phyloP scores from a whole-genome alignment of 768 basidiomycete species.

The Russula olivacea region DNA sequence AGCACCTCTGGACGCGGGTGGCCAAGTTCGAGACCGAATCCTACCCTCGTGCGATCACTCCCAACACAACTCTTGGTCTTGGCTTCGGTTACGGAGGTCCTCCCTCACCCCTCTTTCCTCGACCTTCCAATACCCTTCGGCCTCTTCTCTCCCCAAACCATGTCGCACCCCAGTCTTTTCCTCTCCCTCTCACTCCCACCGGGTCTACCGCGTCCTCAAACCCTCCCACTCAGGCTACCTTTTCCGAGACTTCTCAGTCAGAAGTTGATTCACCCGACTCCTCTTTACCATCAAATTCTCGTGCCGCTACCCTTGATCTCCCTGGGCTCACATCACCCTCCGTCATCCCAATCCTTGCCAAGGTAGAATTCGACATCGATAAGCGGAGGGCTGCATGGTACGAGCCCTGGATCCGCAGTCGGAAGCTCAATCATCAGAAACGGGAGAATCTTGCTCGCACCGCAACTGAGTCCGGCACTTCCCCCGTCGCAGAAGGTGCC shows the following conservation, averaged over 20 bases:
- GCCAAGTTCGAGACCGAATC: conserved; percentile 52
- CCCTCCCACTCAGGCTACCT: conserved; percentile 34
- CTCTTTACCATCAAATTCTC: conserved; percentile 33
- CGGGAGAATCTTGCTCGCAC: conserved; percentile 31
- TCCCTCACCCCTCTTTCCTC: conserved; percentile 17
- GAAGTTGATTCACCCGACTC: conserved; percentile 30
- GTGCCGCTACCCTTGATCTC: conserved; percentile 50
- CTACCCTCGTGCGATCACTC: conserved; percentile 32
- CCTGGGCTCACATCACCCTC: conserved; percentile 60
- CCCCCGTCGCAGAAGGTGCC: conserved; percentile 23
- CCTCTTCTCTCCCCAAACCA: conserved; percentile 39
- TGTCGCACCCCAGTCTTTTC: conserved; percentile 32
- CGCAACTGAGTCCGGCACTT: conserved; percentile 2
- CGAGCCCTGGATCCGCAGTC: conserved; percentile 71
- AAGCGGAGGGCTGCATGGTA: conserved; percentile 75
- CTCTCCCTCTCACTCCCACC: conserved; percentile 33
- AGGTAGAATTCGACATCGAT: conserved; percentile 95
- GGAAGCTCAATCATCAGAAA: conserved; percentile 55
- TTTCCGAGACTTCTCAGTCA: conserved; percentile 20
- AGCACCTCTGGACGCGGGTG: conserved; percentile 74
- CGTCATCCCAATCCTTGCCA: conserved; percentile 80
- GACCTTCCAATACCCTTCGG: conserved; percentile 32
- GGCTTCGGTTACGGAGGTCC: conserved; percentile 27
- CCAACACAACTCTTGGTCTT: conserved; percentile 44
- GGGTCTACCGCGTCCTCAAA: conserved; percentile 50